These are phyloP conservation scores for Colletotrichum ledebouriae DNA, from an alignment of 2,329 filamentous ascomycete genomes.

Conservation along the genomic window DNA sequence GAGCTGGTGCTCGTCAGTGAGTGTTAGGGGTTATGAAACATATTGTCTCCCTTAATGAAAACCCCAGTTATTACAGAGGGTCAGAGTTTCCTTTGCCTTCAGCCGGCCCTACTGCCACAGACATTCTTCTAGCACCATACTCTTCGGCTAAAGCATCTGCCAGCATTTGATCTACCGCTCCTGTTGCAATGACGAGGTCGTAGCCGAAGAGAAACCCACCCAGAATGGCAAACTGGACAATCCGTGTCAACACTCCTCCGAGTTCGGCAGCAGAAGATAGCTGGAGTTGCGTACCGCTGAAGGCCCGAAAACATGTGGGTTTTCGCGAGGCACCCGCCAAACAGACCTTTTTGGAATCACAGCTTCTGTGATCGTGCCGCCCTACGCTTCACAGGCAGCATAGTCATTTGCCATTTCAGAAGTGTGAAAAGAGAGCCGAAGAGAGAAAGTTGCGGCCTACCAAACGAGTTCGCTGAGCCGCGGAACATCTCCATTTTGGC, in stretches of 20 bases:
- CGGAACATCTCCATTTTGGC: neutral
- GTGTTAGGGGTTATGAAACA: too few relatives aligned
- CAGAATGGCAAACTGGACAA: conserved; percentile 50
- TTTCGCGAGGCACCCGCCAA: conserved; percentile 50
- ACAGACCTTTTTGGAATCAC: conserved; percentile 45
- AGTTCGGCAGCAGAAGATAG: too few relatives aligned
- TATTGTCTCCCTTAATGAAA: too few relatives aligned
- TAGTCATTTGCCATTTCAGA: neutral
- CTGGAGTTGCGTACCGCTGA: conserved; percentile 52
- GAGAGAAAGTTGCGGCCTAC: neutral
- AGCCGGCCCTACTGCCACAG: too few relatives aligned
- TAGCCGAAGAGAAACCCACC: conserved; percentile 63
- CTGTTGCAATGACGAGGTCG: conserved; percentile 46
- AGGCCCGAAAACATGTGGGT: conserved; percentile 60
- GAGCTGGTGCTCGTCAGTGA: too few relatives aligned
- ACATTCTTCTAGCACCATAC: too few relatives aligned
- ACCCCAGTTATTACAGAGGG: too few relatives aligned
- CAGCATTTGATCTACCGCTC: too few relatives aligned
- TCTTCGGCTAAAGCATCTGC: too few relatives aligned
- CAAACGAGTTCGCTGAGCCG: conserved; percentile 44
- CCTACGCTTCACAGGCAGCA: conserved; percentile 42
- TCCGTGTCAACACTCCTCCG: neutral
- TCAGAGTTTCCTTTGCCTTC: too few relatives aligned
- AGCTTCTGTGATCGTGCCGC: conserved; percentile 10
- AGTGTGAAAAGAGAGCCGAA: neutral